Base-by-base conservation (phyloP, 1,284 basidiomycete genomes). In the Leucoagaricus sp. region DNA sequence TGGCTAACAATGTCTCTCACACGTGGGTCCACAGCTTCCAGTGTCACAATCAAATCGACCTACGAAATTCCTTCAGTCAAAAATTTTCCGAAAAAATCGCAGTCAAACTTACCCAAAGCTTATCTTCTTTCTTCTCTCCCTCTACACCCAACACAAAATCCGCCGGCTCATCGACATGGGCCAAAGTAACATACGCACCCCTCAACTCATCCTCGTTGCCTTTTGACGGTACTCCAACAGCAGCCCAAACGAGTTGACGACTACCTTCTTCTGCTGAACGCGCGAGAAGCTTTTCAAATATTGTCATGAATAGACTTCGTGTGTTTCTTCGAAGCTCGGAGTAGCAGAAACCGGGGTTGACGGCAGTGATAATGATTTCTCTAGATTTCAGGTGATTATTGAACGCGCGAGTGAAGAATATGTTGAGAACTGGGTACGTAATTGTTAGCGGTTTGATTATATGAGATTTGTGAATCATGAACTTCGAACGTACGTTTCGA, bases 311-410 rank as follows among this genome's bases (percentile, higher is more conserved):
- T 25, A 41, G 49, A 57, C 13, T 63, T 54, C 8, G 61, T 9
- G 66, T 21, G 26, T 65, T 61, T 28, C 72, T 69, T 2, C 67
- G 64, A 4, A 84, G 63, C 15, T 69, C 67, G 8, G 82, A 79
- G 45, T 66, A 55, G 65, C 82, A 84, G 58, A 70, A 78, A 0
- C 82, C 81, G 6, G 82, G 82, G 47, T 75, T 74, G 40, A 78
- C 73, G 12, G 73, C 44, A 50, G 67, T 68, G 48, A 71, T 65
- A 25, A 75, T 72, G 15, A 79, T 63, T 0, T 72, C 66, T 31
- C 72, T 57, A 0, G 69, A 53, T 25, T 59, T 58, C 5, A 81
- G 69, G 26, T 67, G 72, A 4, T 70, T 67, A 4, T 68, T 68
- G 1, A 81, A 65, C 5, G 73, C 74, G 10, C 73, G 76, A 7